phyloP scores from a whole-genome alignment of 495 filamentous ascomycete genomes.

The Ascodesmis nigricans region DNA sequence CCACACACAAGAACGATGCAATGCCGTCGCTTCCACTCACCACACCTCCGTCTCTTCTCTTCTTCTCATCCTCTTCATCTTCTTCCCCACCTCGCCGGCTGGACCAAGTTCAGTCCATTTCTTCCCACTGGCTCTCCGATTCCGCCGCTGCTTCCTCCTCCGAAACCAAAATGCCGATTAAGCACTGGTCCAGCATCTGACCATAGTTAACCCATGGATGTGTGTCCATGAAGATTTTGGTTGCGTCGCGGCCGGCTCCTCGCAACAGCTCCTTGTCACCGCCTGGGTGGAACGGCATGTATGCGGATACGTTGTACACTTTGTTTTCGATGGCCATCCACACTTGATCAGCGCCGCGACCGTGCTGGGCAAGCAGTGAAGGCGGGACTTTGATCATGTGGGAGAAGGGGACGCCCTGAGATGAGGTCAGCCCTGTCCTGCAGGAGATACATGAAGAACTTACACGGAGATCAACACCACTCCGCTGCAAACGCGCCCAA shows the following conservation, averaged over 20 bases:
- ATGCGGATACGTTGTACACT: slow-evolving; percentile 86
- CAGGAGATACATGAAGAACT: slow-evolving; percentile 1
- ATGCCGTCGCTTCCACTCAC: background rate
- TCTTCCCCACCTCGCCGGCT: background rate
- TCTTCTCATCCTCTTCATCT: background rate
- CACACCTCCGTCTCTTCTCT: background rate
- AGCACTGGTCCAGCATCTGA: slow-evolving; percentile 65
- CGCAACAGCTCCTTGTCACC: slow-evolving; percentile 69
- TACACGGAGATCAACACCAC: slow-evolving; percentile 18
- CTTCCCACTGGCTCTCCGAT: slow-evolving; percentile 31
- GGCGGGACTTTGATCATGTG: slow-evolving; percentile 48
- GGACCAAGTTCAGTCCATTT: slow-evolving; percentile 38
- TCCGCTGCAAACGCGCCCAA: slow-evolving; percentile 42
- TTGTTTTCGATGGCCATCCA: slow-evolving; percentile 73
- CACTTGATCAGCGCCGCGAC: slow-evolving; percentile 57
- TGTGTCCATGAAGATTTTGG: slow-evolving; percentile 65
- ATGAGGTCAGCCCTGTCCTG: background rate
- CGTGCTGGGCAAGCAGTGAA: slow-evolving; percentile 47
- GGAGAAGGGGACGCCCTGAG: slow-evolving; percentile 32
- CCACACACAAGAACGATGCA: too few relatives aligned
- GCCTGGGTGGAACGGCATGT: slow-evolving; percentile 76
- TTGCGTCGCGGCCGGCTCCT: slow-evolving; percentile 55
- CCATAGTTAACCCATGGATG: slow-evolving; percentile 99
- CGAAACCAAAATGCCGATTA: slow-evolving; percentile 64
- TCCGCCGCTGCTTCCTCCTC: slow-evolving; percentile 37